Percentiles rank a stretch among this genome's conserved stretches.
Evolutionary conservation across 805 yeast species (phyloP).

Genomic region (Jamesozyma rosinii): DNA sequence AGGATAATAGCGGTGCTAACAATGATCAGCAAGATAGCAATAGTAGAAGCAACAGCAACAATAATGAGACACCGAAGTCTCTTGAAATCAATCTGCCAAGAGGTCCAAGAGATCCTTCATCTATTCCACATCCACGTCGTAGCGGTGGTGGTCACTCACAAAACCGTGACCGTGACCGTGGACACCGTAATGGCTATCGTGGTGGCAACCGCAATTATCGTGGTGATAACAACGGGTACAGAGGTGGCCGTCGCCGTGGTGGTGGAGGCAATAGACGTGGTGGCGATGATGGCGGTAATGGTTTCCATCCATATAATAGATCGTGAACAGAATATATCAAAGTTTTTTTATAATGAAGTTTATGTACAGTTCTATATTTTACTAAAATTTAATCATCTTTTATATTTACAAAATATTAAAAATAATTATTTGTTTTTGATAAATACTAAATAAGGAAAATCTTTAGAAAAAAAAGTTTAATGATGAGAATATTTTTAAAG

Average conservation of each 20-base stretch:
- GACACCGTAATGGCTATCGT: conserved; percentile 26
- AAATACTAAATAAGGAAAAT: too few relatives aligned
- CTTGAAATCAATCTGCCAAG: conserved; percentile 38
- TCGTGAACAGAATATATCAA: too few relatives aligned
- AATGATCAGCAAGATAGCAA: conserved; percentile 4
- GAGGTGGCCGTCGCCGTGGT: conserved; percentile 22
- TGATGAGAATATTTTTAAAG: too few relatives aligned
- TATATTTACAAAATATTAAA: too few relatives aligned
- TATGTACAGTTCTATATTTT: too few relatives aligned
- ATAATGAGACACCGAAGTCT: conserved; percentile 17
- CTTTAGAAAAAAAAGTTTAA: too few relatives aligned
- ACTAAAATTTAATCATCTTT: too few relatives aligned
- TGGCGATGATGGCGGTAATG: conserved; percentile 20
- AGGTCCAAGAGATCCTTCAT: conserved; percentile 39
- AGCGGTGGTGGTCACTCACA: conserved; percentile 30
- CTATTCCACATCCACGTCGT: conserved; percentile 32
- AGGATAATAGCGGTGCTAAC: background rate
- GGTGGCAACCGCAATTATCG: conserved; percentile 31
- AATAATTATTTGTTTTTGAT: too few relatives aligned
- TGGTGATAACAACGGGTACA: conserved; percentile 14
- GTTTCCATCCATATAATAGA: conserved; percentile 30
- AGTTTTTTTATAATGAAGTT: too few relatives aligned
- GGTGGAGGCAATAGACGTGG: conserved; percentile 31
- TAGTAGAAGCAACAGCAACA: conserved; percentile 10
- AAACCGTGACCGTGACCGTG: conserved; percentile 30